phyloP scores from a whole-genome alignment of 164 flowering plant genomes.

The Houttuynia cordata region DNA sequence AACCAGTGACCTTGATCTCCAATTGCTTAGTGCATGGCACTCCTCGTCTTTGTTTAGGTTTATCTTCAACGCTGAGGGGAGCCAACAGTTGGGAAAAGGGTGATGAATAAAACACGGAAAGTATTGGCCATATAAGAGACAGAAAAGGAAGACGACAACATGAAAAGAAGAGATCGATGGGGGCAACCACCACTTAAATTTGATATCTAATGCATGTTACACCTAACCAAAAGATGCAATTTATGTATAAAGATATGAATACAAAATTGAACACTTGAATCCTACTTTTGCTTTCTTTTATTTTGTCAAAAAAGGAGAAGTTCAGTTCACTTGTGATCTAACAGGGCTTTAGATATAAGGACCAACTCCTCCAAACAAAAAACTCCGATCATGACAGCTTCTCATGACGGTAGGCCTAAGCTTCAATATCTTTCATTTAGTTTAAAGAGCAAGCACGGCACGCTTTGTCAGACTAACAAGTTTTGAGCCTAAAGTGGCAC shows the following conservation, averaged over 20 bases:
- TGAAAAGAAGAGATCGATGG: background rate
- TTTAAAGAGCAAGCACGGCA: too few relatives aligned
- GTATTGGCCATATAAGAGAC: background rate
- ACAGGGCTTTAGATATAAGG: background rate
- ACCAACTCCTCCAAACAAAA: background rate
- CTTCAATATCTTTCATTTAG: background rate
- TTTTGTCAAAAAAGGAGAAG: too few relatives aligned
- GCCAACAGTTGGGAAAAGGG: background rate
- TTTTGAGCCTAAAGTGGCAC: background rate
- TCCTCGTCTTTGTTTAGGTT: background rate
- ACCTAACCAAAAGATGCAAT: background rate
- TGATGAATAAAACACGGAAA: background rate
- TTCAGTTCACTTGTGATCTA: too few relatives aligned
- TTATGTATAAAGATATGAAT: too few relatives aligned
- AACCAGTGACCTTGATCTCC: too few relatives aligned
- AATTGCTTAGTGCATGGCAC: too few relatives aligned
- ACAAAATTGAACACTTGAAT: background rate
- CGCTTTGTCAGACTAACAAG: too few relatives aligned
- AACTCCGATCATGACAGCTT: background rate
- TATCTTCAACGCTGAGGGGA: background rate
- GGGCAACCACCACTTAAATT: background rate
- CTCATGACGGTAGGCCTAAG: background rate
- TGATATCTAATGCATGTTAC: background rate
- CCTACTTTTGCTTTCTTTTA: too few relatives aligned
- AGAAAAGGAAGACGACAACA: background rate